These are phyloP conservation scores for Microbotryomycetes sp. DNA, from an alignment of 1,284 basidiomycete genomes.

Conservation along the genomic window DNA sequence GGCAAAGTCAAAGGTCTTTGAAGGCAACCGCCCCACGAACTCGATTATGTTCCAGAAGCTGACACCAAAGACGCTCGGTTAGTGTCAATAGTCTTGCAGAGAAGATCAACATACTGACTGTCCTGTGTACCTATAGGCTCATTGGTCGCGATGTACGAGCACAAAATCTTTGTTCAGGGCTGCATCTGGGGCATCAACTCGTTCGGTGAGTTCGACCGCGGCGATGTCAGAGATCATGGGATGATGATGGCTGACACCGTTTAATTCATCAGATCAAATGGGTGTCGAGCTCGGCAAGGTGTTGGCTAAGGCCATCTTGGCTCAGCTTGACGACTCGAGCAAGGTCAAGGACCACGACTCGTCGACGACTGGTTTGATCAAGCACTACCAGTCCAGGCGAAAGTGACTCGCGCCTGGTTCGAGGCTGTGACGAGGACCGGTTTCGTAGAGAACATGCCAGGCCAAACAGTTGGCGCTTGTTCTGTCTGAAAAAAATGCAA, in stretches of 20 bases:
- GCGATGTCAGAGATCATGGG: not conserved
- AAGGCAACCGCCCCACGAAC: slow-evolving; percentile 95
- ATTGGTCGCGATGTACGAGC: slow-evolving; percentile 87
- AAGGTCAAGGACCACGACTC: slow-evolving; percentile 87
- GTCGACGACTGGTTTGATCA: slow-evolving; percentile 86
- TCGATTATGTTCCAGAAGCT: slow-evolving; percentile 89
- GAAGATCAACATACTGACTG: not conserved
- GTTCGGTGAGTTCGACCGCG: slow-evolving; percentile 59
- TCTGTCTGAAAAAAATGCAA: no score
- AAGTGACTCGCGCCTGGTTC: slow-evolving; percentile 1
- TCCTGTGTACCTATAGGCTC: slow-evolving; percentile 49
- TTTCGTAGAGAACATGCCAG: no score
- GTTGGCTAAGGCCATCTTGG: slow-evolving; percentile 88
- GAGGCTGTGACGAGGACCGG: no score
- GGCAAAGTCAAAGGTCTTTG: slow-evolving; percentile 95
- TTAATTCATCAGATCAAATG: slow-evolving; percentile 63
- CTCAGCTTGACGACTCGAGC: slow-evolving; percentile 70
- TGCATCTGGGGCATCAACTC: slow-evolving; percentile 98
- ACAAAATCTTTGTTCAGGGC: slow-evolving; percentile 98
- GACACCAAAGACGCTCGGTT: slow-evolving; percentile 80
- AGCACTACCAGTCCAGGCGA: slow-evolving; percentile 60
- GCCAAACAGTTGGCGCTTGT: no score
- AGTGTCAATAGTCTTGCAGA: slow-evolving; percentile 26
- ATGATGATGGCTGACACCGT: not conserved
- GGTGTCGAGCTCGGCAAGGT: slow-evolving; percentile 94